phyloP scores from a whole-genome alignment of 2,329 filamentous ascomycete genomes.

The Sarocladium kiliense region DNA sequence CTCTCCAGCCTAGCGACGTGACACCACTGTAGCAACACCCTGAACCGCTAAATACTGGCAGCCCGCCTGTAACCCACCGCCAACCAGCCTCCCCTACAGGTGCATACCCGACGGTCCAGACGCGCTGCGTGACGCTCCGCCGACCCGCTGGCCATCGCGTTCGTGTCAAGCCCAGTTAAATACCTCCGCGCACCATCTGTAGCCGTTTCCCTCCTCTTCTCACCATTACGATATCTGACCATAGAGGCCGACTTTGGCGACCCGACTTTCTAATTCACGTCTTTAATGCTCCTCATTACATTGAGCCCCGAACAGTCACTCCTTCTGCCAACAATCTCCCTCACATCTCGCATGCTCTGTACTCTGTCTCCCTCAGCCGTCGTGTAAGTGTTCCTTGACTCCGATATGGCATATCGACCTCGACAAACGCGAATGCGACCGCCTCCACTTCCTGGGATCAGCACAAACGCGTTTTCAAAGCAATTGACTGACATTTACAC shows the following conservation, averaged over 20 bases:
- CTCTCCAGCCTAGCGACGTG: background rate
- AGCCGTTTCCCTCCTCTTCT: conserved; percentile 3
- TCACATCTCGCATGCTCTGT: background rate
- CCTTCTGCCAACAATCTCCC: background rate
- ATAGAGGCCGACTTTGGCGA: conserved; percentile 7
- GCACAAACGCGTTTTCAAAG: background rate
- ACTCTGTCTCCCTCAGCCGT: background rate
- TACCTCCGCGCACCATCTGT: conserved; percentile 7
- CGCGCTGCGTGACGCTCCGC: conserved; percentile 7
- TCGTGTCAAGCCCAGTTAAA: conserved; percentile 9
- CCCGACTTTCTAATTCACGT: too few relatives aligned
- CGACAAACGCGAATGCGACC: background rate
- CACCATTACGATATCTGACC: background rate
- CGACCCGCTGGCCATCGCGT: conserved; percentile 8
- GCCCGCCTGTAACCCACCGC: background rate
- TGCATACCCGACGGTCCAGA: background rate
- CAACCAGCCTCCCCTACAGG: conserved; percentile 2
- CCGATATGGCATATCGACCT: background rate
- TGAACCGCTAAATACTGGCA: background rate
- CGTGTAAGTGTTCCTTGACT: background rate
- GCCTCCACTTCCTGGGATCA: background rate
- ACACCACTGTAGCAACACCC: background rate
- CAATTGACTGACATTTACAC: background rate
- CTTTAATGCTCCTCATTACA: too few relatives aligned
- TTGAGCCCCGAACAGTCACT: too few relatives aligned